These are phyloP conservation scores for Candida pseudoglaebosa DNA, from an alignment of 805 yeast species.

Conservation along the genomic window DNA sequence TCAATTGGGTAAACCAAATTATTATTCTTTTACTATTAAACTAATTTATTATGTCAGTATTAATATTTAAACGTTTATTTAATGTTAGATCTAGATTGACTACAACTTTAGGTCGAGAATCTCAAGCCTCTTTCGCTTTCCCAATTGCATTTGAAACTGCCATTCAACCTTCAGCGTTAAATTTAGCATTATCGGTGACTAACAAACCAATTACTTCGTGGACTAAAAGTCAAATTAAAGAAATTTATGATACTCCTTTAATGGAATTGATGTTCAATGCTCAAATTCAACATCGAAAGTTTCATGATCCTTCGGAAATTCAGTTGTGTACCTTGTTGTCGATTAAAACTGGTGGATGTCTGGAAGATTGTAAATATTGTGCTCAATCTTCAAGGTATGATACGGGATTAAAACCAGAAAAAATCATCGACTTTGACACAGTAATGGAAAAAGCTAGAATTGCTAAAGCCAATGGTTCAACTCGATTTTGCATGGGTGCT, in stretches of 20 bases:
- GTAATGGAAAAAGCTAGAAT: constrained; percentile 60
- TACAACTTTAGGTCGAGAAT: not conserved
- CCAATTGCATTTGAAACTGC: not conserved
- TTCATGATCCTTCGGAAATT: constrained; percentile 65
- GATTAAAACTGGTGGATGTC: constrained; percentile 77
- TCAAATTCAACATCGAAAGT: constrained; percentile 59
- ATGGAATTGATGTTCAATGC: constrained; percentile 57
- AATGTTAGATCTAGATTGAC: not conserved
- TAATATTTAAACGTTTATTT: not conserved
- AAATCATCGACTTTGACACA: constrained; percentile 55
- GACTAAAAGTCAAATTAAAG: constrained; percentile 57
- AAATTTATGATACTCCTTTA: constrained; percentile 63
- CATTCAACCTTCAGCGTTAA: not conserved
- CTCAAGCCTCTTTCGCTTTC: not conserved
- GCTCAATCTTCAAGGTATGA: constrained; percentile 68
- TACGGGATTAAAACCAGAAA: constrained; percentile 71
- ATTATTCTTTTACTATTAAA: no score
- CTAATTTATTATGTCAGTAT: not conserved
- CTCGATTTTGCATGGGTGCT: constrained; percentile 82
- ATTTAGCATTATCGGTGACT: constrained; percentile 4
- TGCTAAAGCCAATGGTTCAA: constrained; percentile 68
- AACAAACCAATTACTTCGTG: constrained; percentile 36
- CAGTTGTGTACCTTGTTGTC: constrained; percentile 74
- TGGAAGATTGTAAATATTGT: constrained; percentile 80
- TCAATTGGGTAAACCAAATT: no score